Conservation (phyloP, 139 green algal species). For the Micractinium conductrix region DNA sequence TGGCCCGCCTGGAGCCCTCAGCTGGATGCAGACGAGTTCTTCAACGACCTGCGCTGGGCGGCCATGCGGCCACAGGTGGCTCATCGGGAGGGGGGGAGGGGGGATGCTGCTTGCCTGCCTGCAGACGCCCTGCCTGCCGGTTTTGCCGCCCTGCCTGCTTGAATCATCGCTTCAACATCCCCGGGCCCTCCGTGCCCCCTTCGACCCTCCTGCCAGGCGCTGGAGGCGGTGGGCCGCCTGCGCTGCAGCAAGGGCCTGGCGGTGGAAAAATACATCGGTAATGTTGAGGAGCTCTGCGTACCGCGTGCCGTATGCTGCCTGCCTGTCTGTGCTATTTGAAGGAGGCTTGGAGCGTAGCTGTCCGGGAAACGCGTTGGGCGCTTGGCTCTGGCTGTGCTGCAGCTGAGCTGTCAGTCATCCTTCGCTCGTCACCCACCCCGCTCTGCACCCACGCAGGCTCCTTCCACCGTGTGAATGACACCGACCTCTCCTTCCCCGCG, state of each 20-base stretch:
- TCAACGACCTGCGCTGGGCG: constrained; percentile 90
- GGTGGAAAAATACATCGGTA: constrained; percentile 79
- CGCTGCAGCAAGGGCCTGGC: constrained; percentile 73
- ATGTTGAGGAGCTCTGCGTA: no score
- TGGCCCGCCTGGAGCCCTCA: constrained; percentile 77
- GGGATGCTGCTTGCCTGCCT: background rate
- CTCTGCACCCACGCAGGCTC: no score
- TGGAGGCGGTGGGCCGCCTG: constrained; percentile 89
- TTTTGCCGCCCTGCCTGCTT: no score
- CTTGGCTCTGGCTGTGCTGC: no score
- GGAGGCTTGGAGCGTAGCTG: no score
- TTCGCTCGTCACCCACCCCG: no score
- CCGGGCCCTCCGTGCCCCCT: background rate
- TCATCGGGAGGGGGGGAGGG: background rate
- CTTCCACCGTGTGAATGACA: constrained; percentile 55
- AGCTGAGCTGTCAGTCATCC: no score
- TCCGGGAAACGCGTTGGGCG: no score
- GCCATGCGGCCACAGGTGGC: constrained; percentile 66
- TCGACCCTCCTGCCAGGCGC: constrained; percentile 55
- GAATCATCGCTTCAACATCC: no score
- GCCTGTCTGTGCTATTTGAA: no score
- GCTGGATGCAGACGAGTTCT: constrained; percentile 77
- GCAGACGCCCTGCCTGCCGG: background rate
- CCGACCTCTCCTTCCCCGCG: constrained; percentile 85
- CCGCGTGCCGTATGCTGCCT: no score